Evolutionary conservation across 345 rosid species (phyloP).

Genomic region (Arabis hirsuta): DNA sequence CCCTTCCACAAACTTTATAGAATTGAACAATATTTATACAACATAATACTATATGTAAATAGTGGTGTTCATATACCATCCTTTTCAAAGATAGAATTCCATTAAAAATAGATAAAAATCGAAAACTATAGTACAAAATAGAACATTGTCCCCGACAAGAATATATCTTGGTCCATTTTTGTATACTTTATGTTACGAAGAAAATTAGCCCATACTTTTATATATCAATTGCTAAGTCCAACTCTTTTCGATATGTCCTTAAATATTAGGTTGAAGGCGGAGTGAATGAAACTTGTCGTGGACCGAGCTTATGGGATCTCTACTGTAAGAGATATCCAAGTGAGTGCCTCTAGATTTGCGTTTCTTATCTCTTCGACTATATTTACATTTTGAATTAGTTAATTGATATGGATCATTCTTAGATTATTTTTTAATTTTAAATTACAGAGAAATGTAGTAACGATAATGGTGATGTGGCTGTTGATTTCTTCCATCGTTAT

Average conservation of each 20-base stretch:
- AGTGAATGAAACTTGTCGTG: constrained; percentile 35
- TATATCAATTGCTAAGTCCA: background rate
- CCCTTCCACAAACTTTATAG: no score
- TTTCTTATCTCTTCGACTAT: no score
- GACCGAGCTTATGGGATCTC: constrained; percentile 49
- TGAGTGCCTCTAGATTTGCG: background rate
- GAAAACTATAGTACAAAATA: no score
- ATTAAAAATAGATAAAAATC: no score
- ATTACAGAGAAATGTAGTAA: background rate
- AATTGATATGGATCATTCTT: background rate
- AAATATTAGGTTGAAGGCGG: constrained; percentile 42
- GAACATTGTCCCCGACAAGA: no score
- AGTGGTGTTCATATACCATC: no score
- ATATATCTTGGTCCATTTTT: no score
- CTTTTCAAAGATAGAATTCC: no score
- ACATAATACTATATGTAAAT: no score
- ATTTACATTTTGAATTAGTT: background rate
- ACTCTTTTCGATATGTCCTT: background rate
- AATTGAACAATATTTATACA: no score
- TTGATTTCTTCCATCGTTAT: constrained; percentile 44
- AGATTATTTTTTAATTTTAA: background rate
- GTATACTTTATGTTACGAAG: background rate
- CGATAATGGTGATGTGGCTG: constrained; percentile 30
- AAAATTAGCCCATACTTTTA: background rate
- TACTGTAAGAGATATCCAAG: constrained; percentile 38